Evolutionary conservation across 176 grass and related monocot species (phyloP), one percentile per base, ranked within the genome.

Genomic region (Musa itinerans): DNA sequence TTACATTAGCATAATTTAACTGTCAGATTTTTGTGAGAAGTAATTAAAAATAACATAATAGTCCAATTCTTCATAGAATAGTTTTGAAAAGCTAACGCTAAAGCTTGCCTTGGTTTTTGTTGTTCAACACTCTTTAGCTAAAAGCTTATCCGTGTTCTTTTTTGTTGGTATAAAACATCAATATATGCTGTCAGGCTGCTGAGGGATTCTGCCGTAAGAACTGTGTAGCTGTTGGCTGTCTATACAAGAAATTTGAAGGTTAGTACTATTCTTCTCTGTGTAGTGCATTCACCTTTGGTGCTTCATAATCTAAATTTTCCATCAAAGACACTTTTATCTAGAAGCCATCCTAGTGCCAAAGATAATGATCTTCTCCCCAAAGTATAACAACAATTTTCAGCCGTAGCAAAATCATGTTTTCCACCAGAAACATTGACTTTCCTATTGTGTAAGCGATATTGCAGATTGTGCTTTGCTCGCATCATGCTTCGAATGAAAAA

Each of bases 121-220:
- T 10, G 2, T 70, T 70, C 29, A 43, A 43, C 2, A 21, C 51
- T 70, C 68, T 9, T 70, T 20, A 50, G 25, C 8, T 1, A 8
- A 70, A 50, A 74, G 20, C 6, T 56, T 74, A 56, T 57, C 71
- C 17, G 0, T 26, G 25, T 29, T 56, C 50, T 24, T 24, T 10
- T 16, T 73, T 54, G 48, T 73, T 23, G 77, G 58, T 63, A 81
- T 79, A 86, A 49, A 89, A 34, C 1, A 1, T 88, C 65, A 80
- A 14, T 84, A 43, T 88, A 54, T 74, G 80, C 71, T 52, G 81
- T 50, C 81, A 97, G 94, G 94, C 94, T 21, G 88, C 94, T 55
- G 78, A 93, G 68, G 90, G 94, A 56, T 97, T 97, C 76, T 97
- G 90, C 83, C 82, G 88, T 64, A 97, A 90, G 78, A 97, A 97